phyloP scores from a whole-genome alignment of 108 stramenopile species.

The Discostella pseudostelligera region DNA sequence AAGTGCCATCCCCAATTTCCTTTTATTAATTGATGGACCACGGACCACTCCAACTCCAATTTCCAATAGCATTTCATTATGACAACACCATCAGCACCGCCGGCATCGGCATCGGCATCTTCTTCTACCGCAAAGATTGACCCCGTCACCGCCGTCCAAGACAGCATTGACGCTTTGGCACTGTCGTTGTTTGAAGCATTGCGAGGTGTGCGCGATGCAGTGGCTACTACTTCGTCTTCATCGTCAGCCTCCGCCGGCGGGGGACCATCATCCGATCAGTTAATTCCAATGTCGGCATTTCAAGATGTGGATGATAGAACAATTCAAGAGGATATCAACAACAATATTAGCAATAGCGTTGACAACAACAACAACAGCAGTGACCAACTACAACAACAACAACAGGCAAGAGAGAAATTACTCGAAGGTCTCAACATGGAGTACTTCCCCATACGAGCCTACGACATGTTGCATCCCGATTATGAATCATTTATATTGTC shows the following conservation, averaged over 20 bases:
- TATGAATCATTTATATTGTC: slow-evolving; percentile 40
- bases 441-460: slow-evolving; percentile 36
- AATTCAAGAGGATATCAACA: background rate
- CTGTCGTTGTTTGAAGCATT: slow-evolving; percentile 87
- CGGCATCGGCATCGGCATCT: background rate
- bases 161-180: slow-evolving; percentile 74
- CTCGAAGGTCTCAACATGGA: slow-evolving; percentile 20
- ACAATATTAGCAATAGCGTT: background rate
- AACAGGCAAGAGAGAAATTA: slow-evolving; percentile 6
- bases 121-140: slow-evolving; percentile 53
- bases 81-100: background rate
- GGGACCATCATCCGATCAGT: background rate
- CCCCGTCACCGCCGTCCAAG: slow-evolving; percentile 81
- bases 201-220: slow-evolving; percentile 81
- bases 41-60: too few species aligned
- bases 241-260: background rate
- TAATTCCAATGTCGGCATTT: slow-evolving; percentile 17
- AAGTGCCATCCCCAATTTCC: too few species aligned
- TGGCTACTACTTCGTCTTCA: slow-evolving; percentile 75
- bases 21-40: too few species aligned
- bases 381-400: too few species aligned
- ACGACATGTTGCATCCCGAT: slow-evolving; percentile 43
- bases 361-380: too few species aligned
- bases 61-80: too few species aligned
- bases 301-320: background rate